phyloP scores from a whole-genome alignment of 306 rosid species.

The Dryas octopetala region DNA sequence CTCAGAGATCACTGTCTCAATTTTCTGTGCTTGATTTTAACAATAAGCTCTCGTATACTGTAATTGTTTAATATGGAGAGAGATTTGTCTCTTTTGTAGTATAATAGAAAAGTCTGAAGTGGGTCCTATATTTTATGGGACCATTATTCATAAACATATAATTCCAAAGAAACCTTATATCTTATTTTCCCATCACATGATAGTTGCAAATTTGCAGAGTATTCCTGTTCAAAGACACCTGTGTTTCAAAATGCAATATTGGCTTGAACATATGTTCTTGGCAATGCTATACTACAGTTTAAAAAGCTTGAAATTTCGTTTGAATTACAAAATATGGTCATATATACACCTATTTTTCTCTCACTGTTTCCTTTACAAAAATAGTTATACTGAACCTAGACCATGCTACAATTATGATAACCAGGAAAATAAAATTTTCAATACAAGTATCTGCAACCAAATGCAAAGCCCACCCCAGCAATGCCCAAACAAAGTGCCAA shows the following conservation, averaged over 20 bases:
- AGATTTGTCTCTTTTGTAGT: background rate
- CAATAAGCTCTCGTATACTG: background rate
- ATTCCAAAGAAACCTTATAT: background rate
- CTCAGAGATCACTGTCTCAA: background rate
- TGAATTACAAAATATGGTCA: background rate
- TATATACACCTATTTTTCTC: background rate
- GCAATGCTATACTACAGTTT: background rate
- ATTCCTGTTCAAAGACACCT: background rate
- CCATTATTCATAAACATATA: background rate
- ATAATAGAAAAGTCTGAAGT: background rate
- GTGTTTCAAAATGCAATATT: too few species aligned
- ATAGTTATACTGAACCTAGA: too few species aligned
- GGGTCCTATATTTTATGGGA: background rate
- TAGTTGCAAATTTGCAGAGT: background rate
- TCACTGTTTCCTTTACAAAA: background rate
- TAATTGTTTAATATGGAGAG: background rate
- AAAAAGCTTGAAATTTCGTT: background rate
- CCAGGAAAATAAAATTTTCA: background rate
- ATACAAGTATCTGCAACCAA: slow-evolving; percentile 43
- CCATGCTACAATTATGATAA: background rate
- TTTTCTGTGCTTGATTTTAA: background rate
- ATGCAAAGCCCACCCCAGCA: slow-evolving; percentile 61
- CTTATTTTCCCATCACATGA: background rate
- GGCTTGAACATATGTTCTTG: too few species aligned
- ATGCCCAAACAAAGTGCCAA: slow-evolving; percentile 65